These are phyloP conservation scores for Trichosporon asahii DNA, from an alignment of 1,284 basidiomycete genomes.

Conservation along the genomic window DNA sequence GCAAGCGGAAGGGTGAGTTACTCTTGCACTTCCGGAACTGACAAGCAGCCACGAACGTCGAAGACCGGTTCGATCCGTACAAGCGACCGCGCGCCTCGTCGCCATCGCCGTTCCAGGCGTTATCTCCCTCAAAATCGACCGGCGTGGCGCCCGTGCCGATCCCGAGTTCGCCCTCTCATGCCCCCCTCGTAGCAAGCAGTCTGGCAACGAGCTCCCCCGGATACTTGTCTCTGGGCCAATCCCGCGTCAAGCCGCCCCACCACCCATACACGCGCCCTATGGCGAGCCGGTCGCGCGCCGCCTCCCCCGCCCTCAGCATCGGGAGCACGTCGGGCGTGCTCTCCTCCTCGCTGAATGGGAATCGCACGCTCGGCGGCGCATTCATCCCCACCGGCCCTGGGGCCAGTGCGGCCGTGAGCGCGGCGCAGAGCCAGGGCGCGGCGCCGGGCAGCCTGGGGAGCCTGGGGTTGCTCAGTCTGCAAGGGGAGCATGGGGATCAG, in stretches of 20 bases:
- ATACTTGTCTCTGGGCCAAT: conserved; percentile 15
- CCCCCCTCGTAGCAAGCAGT: conserved; percentile 30
- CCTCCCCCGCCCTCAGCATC: conserved; percentile 44
- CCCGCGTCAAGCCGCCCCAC: conserved; percentile 12
- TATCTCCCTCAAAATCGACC: conserved; percentile 36
- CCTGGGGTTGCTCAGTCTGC: conserved; percentile 41
- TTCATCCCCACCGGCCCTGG: conserved; percentile 33
- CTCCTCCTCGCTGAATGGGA: conserved; percentile 27
- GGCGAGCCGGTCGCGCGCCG: conserved; percentile 39
- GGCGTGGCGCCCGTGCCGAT: conserved; percentile 31
- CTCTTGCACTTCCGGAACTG: background rate
- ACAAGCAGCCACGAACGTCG: conserved; percentile 27
- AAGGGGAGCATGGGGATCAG: background rate
- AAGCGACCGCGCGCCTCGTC: conserved; percentile 46
- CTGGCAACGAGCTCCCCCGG: conserved; percentile 24
- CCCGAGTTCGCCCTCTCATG: conserved; percentile 41
- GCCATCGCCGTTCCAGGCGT: conserved; percentile 36
- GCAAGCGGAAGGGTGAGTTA: conserved; percentile 45
- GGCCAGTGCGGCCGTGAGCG: conserved; percentile 19
- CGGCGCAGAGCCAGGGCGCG: conserved; percentile 17
- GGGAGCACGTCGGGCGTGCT: conserved; percentile 39
- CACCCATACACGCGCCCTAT: conserved; percentile 43
- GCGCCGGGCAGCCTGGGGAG: conserved; percentile 35
- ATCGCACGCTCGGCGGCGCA: conserved; percentile 27
- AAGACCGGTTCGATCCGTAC: conserved; percentile 50